These are phyloP conservation scores for Phialophora chinensis DNA, from an alignment of 2,329 filamentous ascomycete species.

Conservation along the genomic window DNA sequence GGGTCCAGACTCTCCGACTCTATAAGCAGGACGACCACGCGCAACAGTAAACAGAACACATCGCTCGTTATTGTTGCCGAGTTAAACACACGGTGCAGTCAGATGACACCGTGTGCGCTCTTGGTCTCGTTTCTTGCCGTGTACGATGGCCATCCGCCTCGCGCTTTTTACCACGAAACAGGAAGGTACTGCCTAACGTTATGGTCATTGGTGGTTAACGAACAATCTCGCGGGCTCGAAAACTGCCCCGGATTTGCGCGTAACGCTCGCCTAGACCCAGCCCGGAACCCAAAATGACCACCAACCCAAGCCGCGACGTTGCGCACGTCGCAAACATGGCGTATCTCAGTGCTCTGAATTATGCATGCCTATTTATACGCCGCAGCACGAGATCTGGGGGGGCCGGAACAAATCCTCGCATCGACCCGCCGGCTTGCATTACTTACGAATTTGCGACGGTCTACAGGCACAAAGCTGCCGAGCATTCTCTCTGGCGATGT, in stretches of 20 bases:
- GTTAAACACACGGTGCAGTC: neutral
- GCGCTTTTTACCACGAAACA: neutral
- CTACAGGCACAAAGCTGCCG: neutral
- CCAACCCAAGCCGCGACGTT: neutral
- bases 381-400: neutral
- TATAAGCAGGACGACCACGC: neutral
- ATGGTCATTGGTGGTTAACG: neutral
- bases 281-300: neutral
- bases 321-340: neutral
- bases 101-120: neutral
- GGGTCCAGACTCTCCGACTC: neutral
- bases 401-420: neutral
- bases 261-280: neutral
- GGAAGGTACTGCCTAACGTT: constrained; percentile 1
- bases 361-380: neutral
- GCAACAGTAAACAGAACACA: neutral
- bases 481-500: neutral
- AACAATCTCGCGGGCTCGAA: neutral
- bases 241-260: neutral
- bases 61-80: neutral
- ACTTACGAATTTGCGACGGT: neutral
- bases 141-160: neutral
- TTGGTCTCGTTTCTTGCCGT: neutral
- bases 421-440: neutral
- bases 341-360: neutral